Percentiles rank a stretch among this genome's conserved stretches.
phyloP scores from a whole-genome alignment of 163 green algal species.

The Chloromonas sp. region DNA sequence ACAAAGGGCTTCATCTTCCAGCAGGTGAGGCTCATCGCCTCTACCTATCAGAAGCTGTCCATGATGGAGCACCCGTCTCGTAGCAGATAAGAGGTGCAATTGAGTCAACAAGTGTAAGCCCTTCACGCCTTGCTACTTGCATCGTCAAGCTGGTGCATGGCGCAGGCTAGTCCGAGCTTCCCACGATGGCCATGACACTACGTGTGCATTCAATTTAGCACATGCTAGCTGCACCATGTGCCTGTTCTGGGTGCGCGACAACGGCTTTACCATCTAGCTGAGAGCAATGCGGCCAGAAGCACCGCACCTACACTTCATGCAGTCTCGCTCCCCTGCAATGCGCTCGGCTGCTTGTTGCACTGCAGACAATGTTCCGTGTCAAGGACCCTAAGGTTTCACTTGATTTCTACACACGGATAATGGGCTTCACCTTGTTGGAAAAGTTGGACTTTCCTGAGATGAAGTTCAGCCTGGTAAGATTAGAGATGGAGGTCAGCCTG shows the following conservation, averaged over 20 bases:
- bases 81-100: background rate
- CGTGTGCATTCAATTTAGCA: background rate
- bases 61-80: background rate
- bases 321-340: background rate
- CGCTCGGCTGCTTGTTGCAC: background rate
- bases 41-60: background rate
- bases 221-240: background rate
- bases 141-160: no score
- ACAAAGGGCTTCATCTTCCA: conserved; percentile 83
- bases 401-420: conserved; percentile 86
- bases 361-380: conserved; percentile 85
- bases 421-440: conserved; percentile 72
- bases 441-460: conserved; percentile 85
- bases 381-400: conserved; percentile 73
- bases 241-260: background rate
- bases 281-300: no score
- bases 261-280: no score
- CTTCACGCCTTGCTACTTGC: no score
- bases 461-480: conserved; percentile 57
- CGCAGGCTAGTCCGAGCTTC: background rate
- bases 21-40: conserved; percentile 38
- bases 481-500: no score
- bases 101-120: no score
- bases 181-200: background rate
- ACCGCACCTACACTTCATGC: no score